phyloP scores from a whole-genome alignment of 2,329 filamentous ascomycete species.

The Colletotrichum melonis region DNA sequence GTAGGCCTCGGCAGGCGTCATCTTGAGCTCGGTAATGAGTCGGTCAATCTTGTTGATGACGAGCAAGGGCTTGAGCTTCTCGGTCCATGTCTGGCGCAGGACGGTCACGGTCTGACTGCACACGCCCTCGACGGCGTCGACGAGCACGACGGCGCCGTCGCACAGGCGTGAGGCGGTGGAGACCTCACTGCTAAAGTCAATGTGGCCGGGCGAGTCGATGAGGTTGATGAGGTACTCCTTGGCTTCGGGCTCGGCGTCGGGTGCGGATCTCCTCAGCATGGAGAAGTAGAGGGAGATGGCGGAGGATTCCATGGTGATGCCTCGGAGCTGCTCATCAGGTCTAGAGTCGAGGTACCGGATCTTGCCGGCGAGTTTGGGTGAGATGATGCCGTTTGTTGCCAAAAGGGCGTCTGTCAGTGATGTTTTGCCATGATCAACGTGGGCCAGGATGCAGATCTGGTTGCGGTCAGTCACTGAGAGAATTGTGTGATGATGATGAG shows the following conservation, averaged over 20 bases:
- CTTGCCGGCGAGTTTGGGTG: constrained; percentile 95
- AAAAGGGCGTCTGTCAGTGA: constrained; percentile 96
- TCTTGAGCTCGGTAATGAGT: constrained; percentile 91
- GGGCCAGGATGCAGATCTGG: constrained; percentile 93
- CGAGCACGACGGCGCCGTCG: constrained; percentile 92
- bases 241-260: constrained; percentile 75
- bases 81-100: constrained; percentile 91
- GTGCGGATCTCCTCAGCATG: constrained; percentile 79
- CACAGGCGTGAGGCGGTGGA: constrained; percentile 95
- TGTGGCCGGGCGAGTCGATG: constrained; percentile 97
- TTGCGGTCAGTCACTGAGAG: constrained; percentile 36
- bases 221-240: constrained; percentile 97
- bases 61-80: constrained; percentile 92
- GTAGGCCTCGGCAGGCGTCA: constrained; percentile 91
- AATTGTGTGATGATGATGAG: constrained; percentile 33
- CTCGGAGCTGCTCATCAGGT: constrained; percentile 93
- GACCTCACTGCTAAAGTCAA: constrained; percentile 98
- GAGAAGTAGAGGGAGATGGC: constrained; percentile 97
- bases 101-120: constrained; percentile 99
- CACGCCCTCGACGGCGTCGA: constrained; percentile 97
- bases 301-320: constrained; percentile 99
- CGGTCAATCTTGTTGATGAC: constrained; percentile 99
- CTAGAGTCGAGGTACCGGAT: constrained; percentile 97
- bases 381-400: constrained; percentile 99
- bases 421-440: constrained; percentile 98